Conservation (phyloP, 768 basidiomycete species). For the Amanita polypyramis region DNA sequence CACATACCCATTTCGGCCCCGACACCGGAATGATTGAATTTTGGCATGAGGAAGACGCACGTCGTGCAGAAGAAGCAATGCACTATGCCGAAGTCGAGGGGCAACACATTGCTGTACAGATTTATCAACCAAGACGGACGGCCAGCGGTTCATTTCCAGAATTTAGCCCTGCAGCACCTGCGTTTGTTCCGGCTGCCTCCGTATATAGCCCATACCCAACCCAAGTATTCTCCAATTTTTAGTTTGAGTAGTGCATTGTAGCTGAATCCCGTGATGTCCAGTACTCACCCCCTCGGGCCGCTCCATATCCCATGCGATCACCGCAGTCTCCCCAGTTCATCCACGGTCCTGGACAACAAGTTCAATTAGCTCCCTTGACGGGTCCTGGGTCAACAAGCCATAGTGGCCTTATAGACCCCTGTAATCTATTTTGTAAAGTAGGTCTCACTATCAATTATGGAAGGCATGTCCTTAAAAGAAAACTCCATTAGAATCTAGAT, state of each 20-base stretch:
- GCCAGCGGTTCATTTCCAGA: constrained; percentile 40
- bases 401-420: constrained; percentile 83
- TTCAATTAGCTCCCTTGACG: constrained; percentile 63
- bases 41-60: constrained; percentile 81
- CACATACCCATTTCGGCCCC: constrained; percentile 64
- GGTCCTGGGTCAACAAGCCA: constrained; percentile 79
- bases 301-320: constrained; percentile 35
- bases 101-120: constrained; percentile 74
- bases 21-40: constrained; percentile 78
- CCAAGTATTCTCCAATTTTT: constrained; percentile 29
- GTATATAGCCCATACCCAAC: constrained; percentile 49
- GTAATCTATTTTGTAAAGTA: constrained; percentile 86
- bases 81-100: constrained; percentile 79
- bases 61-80: constrained; percentile 68
- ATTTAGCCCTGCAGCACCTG: constrained; percentile 63
- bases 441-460: constrained; percentile 8
- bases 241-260: neutral
- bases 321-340: constrained; percentile 47
- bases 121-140: constrained; percentile 60
- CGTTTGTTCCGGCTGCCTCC: constrained; percentile 68
- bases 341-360: constrained; percentile 86
- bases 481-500: constrained; percentile 59
- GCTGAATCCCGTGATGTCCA: constrained; percentile 13
- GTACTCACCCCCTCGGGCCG: constrained; percentile 63
- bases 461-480: constrained; percentile 2